Percentiles rank a stretch among this genome's conserved stretches.
These are phyloP conservation scores for Avena eriantha DNA, from an alignment of 176 grass and related monocot species.

Conservation along the genomic window DNA sequence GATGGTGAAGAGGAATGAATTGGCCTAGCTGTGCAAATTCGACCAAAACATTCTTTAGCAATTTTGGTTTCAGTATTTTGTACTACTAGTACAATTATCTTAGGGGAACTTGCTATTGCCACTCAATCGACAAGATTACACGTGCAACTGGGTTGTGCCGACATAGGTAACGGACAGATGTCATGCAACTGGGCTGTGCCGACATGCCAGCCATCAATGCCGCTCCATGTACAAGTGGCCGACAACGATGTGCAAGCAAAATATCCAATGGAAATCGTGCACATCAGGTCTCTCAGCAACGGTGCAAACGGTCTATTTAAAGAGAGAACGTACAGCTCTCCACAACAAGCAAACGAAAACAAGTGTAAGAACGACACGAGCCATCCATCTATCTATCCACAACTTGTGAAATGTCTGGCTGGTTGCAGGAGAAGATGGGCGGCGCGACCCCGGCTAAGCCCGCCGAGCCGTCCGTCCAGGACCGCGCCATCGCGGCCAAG, in stretches of 20 bases:
- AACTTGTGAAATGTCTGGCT: neutral
- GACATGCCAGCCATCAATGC: neutral
- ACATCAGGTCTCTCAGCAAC: neutral
- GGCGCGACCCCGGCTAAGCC: neutral
- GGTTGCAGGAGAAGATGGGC: constrained; percentile 28
- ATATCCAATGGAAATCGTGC: neutral
- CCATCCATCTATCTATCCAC: neutral
- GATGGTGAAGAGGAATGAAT: no score
- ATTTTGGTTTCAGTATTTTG: no score
- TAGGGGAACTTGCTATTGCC: no score
- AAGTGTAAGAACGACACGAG: neutral
- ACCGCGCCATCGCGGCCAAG: constrained; percentile 14
- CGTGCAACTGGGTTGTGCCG: neutral
- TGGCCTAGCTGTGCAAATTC: no score
- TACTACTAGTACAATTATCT: no score
- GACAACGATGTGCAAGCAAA: neutral
- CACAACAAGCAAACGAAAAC: neutral
- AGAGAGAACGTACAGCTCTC: neutral
- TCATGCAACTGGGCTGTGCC: neutral
- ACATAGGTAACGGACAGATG: neutral
- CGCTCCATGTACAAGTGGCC: constrained; percentile 9
- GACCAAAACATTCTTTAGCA: no score
- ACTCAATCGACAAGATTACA: no score
- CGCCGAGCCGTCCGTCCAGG: neutral
- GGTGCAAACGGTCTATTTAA: neutral